Conservation (phyloP, 352 stramenopile genomes). For the Phytophthora multivora region DNA sequence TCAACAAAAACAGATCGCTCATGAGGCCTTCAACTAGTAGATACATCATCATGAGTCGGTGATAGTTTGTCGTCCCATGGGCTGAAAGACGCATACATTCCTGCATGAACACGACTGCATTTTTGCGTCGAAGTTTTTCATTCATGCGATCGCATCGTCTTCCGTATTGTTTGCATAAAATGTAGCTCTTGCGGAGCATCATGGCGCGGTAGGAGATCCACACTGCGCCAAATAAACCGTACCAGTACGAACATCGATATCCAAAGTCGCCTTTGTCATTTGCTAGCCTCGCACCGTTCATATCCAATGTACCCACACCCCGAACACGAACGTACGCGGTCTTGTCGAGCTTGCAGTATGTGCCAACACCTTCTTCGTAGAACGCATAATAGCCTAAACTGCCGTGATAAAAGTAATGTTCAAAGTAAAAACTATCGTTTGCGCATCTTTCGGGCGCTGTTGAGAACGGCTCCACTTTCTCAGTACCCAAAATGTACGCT, state of each 20-base stretch:
- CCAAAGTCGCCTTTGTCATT: slow-evolving; percentile 8
- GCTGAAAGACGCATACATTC: slow-evolving; percentile 29
- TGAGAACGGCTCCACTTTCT: not conserved
- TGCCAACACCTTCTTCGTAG: slow-evolving; percentile 31
- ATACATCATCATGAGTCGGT: slow-evolving; percentile 25
- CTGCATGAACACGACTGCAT: slow-evolving; percentile 26
- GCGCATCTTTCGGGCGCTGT: slow-evolving; percentile 10
- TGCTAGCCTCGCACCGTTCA: slow-evolving; percentile 18
- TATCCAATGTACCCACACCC: slow-evolving; percentile 22
- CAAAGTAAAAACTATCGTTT: slow-evolving; percentile 18
- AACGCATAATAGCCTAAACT: slow-evolving; percentile 37
- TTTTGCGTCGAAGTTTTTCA: slow-evolving; percentile 1
- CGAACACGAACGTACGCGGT: slow-evolving; percentile 24
- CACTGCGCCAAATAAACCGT: slow-evolving; percentile 13
- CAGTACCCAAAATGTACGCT: slow-evolving; percentile 8
- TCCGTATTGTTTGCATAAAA: slow-evolving; percentile 17
- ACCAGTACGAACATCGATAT: slow-evolving; percentile 34
- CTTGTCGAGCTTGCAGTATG: slow-evolving; percentile 19
- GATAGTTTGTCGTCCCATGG: slow-evolving; percentile 12
- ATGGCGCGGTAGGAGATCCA: slow-evolving; percentile 25
- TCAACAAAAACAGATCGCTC: slow-evolving; percentile 37
- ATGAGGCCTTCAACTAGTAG: slow-evolving; percentile 32
- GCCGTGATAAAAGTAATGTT: slow-evolving; percentile 38
- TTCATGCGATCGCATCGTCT: slow-evolving; percentile 15
- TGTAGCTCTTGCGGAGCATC: slow-evolving; percentile 23